Conservation (phyloP, 306 rosid species). For the Quercus suber region DNA sequence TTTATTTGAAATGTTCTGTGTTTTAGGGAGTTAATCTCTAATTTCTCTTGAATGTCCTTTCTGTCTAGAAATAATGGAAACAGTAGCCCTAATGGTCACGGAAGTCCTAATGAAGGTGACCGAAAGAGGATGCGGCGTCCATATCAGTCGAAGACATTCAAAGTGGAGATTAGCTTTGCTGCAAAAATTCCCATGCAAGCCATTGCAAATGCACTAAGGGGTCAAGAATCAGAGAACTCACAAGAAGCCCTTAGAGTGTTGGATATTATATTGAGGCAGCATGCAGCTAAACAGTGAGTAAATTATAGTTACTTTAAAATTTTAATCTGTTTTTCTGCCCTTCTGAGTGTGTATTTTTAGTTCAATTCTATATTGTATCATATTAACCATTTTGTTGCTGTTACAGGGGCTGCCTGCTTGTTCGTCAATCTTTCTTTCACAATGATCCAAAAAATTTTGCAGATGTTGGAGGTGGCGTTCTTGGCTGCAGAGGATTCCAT, state of each 20-base stretch:
- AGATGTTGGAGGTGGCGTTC: constrained; percentile 90
- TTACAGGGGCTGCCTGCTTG: constrained; percentile 92
- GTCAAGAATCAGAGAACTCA: constrained; percentile 77
- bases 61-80: constrained; percentile 63
- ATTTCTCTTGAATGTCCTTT: neutral
- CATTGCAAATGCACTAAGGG: constrained; percentile 70
- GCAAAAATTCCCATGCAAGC: constrained; percentile 79
- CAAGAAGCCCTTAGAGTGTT: constrained; percentile 88
- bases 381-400: neutral
- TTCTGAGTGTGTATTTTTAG: neutral
- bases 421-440: constrained; percentile 83
- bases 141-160: constrained; percentile 54
- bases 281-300: constrained; percentile 90
- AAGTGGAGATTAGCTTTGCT: constrained; percentile 83
- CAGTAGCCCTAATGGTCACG: constrained; percentile 47
- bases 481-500: constrained; percentile 87
- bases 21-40: neutral
- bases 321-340: neutral
- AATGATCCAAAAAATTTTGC: constrained; percentile 54
- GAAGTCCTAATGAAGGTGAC: constrained; percentile 63
- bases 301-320: neutral
- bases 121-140: constrained; percentile 71
- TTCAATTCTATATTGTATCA: neutral
- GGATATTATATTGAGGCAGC: constrained; percentile 81
- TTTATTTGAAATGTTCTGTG: neutral